A percentile compares a stretch with the other conserved stretches of the same genome.
phyloP scores from a whole-genome alignment of 208 protist genomes.

The Crithidia fasciculata region DNA sequence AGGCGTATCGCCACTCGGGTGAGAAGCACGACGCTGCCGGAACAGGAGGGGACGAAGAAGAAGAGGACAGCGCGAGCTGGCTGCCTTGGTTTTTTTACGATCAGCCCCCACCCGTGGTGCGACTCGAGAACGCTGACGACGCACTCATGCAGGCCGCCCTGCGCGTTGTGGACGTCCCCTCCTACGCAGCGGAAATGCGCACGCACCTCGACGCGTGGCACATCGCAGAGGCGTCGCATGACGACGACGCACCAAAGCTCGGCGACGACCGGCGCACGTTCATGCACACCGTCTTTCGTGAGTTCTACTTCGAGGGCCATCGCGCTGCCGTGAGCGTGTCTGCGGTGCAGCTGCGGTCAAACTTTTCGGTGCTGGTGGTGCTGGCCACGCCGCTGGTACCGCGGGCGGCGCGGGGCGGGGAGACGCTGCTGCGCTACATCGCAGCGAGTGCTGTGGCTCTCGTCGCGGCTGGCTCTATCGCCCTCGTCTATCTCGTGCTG shows the following conservation, averaged over 20 bases:
- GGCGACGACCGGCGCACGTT: conserved; percentile 12
- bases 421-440: conserved; percentile 12
- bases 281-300: conserved; percentile 10
- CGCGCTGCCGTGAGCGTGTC: conserved; percentile 21
- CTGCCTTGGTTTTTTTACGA: conserved; percentile 15
- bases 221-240: background rate
- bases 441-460: conserved; percentile 4
- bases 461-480: conserved; percentile 2
- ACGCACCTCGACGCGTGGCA: background rate
- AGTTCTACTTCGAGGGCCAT: conserved; percentile 18
- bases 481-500: conserved; percentile 17
- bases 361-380: conserved; percentile 24
- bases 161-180: conserved; percentile 10
- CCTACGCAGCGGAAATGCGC: conserved; percentile 17
- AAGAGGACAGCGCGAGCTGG: background rate
- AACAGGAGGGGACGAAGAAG: background rate
- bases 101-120: background rate
- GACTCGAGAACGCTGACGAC: conserved; percentile 9
- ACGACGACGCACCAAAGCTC: background rate
- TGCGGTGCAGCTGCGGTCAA: conserved; percentile 16
- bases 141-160: conserved; percentile 10
- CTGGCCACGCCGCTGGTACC: conserved; percentile 1
- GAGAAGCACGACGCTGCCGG: background rate
- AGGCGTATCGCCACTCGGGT: too few species aligned
- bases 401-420: background rate